Base-by-base conservation (phyloP, 202 grass and related monocot species). In the Bolboschoenoplectus hybrid region DNA sequence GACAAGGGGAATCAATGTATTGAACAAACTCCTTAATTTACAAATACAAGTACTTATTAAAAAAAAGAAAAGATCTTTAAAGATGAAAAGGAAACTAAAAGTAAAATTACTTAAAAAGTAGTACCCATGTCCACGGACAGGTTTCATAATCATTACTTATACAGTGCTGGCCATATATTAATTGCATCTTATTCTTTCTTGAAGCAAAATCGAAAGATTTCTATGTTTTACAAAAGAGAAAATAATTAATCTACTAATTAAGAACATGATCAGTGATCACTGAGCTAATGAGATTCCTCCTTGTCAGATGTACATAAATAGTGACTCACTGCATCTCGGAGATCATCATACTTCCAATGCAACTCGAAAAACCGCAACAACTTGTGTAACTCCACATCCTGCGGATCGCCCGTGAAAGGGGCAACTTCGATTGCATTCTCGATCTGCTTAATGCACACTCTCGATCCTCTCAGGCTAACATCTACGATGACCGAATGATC, bases 401-500 rank as follows among this genome's bases (percentile, higher is more conserved):
- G 40, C 0, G 60, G 49, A 82, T 82, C 40, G 40, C 80, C 80
- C 9, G 65, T 36, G 13, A 82, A 82, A 5, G 80, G 41, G 14
- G 57, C 40, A 63, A 82, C 41, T 66, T 82, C 60, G 36, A 82
- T 66, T 7, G 80, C 80, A 47, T 65, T 82, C 41, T 66, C 60
- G 0, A 63, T 20, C 62, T 65, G 80, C 9, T 9, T 11, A 13
- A 82, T 60, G 34, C 57, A 82, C 19, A 34, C n/a, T 50, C 41
- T 82, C 2, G 60, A 17, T 4, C 62, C 57, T 82, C 36, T 82
- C 41, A 66, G 7, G 10, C 3, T 65, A 49, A 65, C 80, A 82
- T 82, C 80, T 35, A 82, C 16, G 34, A 82, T 82, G 60, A 82
- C 80, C 1, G 80, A 82, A 10, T 16, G 80, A 13, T 82, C 80